phyloP scores from a whole-genome alignment of 768 basidiomycete species.

The Suillus bovinus region DNA sequence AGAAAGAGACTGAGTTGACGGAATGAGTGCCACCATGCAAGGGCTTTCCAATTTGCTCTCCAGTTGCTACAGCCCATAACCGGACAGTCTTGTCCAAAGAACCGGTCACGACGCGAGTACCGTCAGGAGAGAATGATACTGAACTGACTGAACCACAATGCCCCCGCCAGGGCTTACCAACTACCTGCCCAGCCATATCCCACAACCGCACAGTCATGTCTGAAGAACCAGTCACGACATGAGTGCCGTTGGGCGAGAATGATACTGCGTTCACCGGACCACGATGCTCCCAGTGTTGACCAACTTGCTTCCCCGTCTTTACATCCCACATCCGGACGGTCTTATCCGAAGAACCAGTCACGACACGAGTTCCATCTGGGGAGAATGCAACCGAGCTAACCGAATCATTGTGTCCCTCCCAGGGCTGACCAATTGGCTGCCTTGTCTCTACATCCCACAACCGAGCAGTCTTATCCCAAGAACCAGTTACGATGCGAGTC shows the following conservation, averaged over 20 bases:
- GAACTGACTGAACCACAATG: neutral
- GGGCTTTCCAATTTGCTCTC: neutral
- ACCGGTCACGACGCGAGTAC: neutral
- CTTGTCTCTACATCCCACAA: conserved; percentile 8
- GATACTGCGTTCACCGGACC: neutral
- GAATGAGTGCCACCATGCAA: neutral
- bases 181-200: conserved; percentile 16
- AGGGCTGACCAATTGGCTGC: neutral
- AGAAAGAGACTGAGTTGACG: conserved; percentile 6
- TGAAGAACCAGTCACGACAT: conserved; percentile 16
- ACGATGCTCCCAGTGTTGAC: neutral
- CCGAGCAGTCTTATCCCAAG: neutral
- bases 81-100: neutral
- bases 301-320: neutral
- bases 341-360: neutral
- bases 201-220: conserved; percentile 22
- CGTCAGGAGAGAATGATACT: conserved; percentile 5
- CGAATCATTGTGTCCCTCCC: conserved; percentile 3
- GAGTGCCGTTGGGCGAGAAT: conserved; percentile 5
- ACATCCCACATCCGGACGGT: neutral
- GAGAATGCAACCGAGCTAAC: conserved; percentile 13
- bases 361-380: conserved; percentile 7
- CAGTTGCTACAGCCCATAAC: conserved; percentile 2
- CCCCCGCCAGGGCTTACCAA: neutral
- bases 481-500: conserved; percentile 1